Conservation (phyloP, 2,329 filamentous ascomycete genomes). For the Westerdykella sp. region DNA sequence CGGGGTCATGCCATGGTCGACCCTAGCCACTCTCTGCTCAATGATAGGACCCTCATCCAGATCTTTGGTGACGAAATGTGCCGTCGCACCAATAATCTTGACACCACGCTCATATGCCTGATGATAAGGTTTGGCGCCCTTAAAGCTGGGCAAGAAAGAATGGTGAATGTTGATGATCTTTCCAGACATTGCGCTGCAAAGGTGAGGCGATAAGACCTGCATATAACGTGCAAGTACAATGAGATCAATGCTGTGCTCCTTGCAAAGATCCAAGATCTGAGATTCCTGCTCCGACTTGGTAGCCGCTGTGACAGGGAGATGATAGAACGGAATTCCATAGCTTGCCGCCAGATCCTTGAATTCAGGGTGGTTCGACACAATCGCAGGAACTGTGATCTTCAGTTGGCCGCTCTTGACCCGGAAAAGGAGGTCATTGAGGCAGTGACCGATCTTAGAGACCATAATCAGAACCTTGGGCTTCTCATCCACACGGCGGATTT, state of each 20-base stretch:
- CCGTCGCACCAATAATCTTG: conserved; percentile 82
- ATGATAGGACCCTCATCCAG: conserved; percentile 84
- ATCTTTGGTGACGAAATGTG: conserved; percentile 80
- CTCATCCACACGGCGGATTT: conserved; percentile 60
- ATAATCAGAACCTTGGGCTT: conserved; percentile 78
- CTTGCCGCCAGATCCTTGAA: conserved; percentile 61
- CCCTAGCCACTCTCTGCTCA: conserved; percentile 71
- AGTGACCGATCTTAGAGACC: conserved; percentile 85
- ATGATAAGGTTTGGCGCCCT: conserved; percentile 82
- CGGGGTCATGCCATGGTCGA: conserved; percentile 69
- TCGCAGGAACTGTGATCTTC: conserved; percentile 66
- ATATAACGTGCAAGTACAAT: conserved; percentile 80
- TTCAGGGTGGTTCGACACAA: conserved; percentile 78
- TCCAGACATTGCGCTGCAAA: conserved; percentile 74
- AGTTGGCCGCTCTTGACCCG: conserved; percentile 68
- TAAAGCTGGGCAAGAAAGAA: conserved; percentile 79
- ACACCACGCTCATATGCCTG: conserved; percentile 81
- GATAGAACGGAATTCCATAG: conserved; percentile 73
- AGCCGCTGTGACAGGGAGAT: conserved; percentile 72
- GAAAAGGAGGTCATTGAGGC: conserved; percentile 77
- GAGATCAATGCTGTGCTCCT: conserved; percentile 65
- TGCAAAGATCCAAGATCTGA: conserved; percentile 64
- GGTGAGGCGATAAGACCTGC: conserved; percentile 70
- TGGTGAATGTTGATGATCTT: conserved; percentile 92
- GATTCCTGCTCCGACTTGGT: conserved; percentile 70